Evolutionary conservation across 176 grass and related monocot genomes (phyloP).

Genomic region (Phragmites australis): DNA sequence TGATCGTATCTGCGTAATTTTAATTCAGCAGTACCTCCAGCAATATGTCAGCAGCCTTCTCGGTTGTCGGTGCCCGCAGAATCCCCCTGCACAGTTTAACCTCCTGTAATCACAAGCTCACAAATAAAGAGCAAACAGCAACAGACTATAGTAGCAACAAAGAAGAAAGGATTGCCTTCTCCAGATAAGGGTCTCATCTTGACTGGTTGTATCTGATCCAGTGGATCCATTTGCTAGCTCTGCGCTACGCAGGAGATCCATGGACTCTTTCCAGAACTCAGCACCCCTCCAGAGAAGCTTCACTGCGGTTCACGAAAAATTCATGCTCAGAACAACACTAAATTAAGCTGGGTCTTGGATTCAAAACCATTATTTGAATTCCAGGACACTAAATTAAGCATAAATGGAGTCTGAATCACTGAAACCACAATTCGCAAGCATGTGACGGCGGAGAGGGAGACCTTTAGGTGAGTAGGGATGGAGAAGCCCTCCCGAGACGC

Average conservation of each 20-base stretch:
- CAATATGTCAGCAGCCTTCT: constrained; percentile 75
- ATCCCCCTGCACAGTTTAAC: constrained; percentile 62
- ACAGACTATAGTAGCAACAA: background rate
- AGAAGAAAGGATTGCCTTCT: constrained; percentile 67
- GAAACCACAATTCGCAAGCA: background rate
- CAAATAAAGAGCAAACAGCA: background rate
- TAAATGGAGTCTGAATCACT: background rate
- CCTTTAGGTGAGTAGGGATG: constrained; percentile 97
- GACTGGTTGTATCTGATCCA: background rate
- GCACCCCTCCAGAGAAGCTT: constrained; percentile 87
- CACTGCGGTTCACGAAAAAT: constrained; percentile 47
- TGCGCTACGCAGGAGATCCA: constrained; percentile 57
- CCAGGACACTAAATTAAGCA: too few species aligned
- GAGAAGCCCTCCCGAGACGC: constrained; percentile 78
- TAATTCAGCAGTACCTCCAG: constrained; percentile 68
- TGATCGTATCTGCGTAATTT: constrained; percentile 25
- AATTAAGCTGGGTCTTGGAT: background rate
- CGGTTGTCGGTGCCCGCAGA: constrained; percentile 61
- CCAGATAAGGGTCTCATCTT: constrained; percentile 58
- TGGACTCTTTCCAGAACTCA: constrained; percentile 87
- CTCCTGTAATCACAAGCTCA: background rate
- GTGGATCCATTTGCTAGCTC: constrained; percentile 46
- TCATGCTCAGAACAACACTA: background rate
- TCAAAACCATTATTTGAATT: background rate
- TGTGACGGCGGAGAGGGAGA: constrained; percentile 7